Conservation (phyloP, 140 eudicot species). For the Flaveria floridana region DNA sequence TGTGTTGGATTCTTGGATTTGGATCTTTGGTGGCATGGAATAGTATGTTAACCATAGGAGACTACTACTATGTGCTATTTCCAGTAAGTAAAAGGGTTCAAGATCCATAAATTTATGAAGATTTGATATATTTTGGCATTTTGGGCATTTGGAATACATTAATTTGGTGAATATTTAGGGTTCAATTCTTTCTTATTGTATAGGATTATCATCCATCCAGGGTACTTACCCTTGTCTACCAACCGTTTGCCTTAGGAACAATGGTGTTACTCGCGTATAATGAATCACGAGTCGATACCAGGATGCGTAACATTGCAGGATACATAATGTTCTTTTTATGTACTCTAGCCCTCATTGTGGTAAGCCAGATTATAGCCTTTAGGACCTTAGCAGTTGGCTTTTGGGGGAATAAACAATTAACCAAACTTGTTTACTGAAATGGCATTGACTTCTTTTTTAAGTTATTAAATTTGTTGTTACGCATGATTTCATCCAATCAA, state of each 20-base stretch:
- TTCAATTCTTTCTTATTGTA: constrained; percentile 1
- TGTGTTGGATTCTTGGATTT: constrained; percentile 62
- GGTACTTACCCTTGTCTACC: constrained; percentile 68
- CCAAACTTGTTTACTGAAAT: neutral
- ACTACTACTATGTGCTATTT: constrained; percentile 52
- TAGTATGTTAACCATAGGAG: constrained; percentile 53
- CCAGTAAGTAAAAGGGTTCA: constrained; percentile 43
- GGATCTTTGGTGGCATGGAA: constrained; percentile 40
- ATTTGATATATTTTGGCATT: constrained; percentile 1
- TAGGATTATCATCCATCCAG: constrained; percentile 67
- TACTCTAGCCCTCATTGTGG: constrained; percentile 47
- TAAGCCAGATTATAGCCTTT: constrained; percentile 25
- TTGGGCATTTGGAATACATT: neutral
- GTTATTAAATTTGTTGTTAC: neutral
- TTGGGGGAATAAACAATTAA: neutral
- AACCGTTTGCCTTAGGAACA: constrained; percentile 61
- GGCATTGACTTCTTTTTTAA: neutral
- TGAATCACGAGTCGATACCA: constrained; percentile 52
- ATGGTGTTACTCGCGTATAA: constrained; percentile 43
- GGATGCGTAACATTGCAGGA: constrained; percentile 59
- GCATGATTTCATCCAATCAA: neutral
- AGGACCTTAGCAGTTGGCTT: neutral
- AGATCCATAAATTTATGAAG: neutral
- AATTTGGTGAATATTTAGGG: neutral
- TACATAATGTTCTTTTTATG: constrained; percentile 45